Evolutionary conservation across 2,329 filamentous ascomycete species (phyloP).

Genomic region (Diplodia seriata): DNA sequence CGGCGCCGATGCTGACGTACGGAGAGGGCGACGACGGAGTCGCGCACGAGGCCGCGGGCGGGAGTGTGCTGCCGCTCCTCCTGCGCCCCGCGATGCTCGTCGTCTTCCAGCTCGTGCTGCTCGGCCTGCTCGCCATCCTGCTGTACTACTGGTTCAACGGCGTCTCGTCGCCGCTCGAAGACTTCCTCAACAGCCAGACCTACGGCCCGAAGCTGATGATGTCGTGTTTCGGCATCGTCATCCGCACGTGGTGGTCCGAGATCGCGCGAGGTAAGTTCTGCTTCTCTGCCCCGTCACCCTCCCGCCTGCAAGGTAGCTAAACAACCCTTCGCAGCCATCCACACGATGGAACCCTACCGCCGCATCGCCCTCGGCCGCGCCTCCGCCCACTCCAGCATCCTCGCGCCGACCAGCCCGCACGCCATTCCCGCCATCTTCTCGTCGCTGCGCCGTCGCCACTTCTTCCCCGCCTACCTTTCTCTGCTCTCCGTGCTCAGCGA

Average conservation of each 20-base stretch:
- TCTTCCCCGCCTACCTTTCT: no score
- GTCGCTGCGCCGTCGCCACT: no score
- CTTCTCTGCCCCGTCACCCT: no score
- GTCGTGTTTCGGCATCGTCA: conserved; percentile 29
- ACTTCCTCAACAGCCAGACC: conserved; percentile 34
- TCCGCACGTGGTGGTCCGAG: conserved; percentile 31
- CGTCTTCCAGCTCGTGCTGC: conserved; percentile 20
- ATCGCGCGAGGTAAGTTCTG: background rate
- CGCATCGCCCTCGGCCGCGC: no score
- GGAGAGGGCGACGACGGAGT: background rate
- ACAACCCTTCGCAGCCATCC: no score
- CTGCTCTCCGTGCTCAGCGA: no score
- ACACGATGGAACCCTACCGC: no score
- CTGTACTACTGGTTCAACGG: conserved; percentile 34
- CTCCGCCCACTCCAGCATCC: no score
- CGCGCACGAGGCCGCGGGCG: background rate
- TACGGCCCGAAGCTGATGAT: conserved; percentile 33
- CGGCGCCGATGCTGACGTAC: background rate
- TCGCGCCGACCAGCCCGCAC: no score
- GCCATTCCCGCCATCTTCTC: no score
- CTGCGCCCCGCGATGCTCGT: conserved; percentile 16
- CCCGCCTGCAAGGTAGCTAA: no score
- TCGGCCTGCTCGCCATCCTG: conserved; percentile 30
- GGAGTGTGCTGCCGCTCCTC: background rate
- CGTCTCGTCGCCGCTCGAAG: conserved; percentile 22